phyloP scores from a whole-genome alignment of 768 basidiomycete genomes.

The Trametes cubensis region DNA sequence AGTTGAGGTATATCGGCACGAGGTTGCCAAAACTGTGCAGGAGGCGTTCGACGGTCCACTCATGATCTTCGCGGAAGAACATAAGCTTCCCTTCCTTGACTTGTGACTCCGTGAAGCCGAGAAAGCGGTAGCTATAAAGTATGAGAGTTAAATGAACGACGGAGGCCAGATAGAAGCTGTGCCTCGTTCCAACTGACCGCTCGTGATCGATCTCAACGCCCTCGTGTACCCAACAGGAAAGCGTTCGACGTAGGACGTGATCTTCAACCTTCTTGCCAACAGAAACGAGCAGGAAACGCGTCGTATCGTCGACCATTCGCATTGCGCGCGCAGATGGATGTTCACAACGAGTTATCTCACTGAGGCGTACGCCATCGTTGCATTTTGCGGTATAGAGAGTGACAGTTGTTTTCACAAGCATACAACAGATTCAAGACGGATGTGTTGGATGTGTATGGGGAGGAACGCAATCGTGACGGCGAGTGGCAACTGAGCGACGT shows the following conservation, averaged over 20 bases:
- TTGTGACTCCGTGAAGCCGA: constrained; percentile 24
- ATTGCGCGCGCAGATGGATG: constrained; percentile 22
- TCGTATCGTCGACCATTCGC: constrained; percentile 22
- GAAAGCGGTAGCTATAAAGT: constrained; percentile 21
- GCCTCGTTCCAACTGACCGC: constrained; percentile 14
- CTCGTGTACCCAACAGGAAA: constrained; percentile 12
- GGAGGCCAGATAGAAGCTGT: neutral
- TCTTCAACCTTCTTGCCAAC: constrained; percentile 3
- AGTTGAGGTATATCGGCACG: constrained; percentile 14
- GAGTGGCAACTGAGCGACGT: neutral
- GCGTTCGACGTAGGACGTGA: neutral
- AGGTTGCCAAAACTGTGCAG: constrained; percentile 19
- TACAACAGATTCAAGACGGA: neutral
- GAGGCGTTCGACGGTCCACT: constrained; percentile 24
- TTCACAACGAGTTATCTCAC: constrained; percentile 4
- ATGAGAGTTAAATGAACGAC: neutral
- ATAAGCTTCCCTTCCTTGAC: constrained; percentile 26
- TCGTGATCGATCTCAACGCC: constrained; percentile 9
- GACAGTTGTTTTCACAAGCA: neutral
- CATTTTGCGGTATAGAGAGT: constrained; percentile 6
- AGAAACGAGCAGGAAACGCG: constrained; percentile 22
- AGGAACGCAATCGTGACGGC: too few relatives aligned
- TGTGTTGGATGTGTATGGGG: too few relatives aligned
- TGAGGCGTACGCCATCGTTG: constrained; percentile 7
- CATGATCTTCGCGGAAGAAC: constrained; percentile 25